phyloP scores from a whole-genome alignment of 2,329 filamentous ascomycete genomes.

The Juglanconis sp. region DNA sequence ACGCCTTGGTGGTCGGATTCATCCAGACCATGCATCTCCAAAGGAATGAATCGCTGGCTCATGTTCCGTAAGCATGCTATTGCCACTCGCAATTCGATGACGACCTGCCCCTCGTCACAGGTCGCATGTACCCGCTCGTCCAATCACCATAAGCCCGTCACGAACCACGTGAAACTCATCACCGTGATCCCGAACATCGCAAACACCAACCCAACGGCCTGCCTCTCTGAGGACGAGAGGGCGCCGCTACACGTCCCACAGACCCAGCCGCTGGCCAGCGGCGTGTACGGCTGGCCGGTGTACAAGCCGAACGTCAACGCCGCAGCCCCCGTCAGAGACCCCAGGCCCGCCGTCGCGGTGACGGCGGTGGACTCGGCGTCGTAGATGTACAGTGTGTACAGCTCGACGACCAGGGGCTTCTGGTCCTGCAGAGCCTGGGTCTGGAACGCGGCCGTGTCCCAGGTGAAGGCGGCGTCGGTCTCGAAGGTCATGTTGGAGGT shows the following conservation, averaged over 20 bases:
- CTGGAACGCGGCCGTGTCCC: conserved; percentile 55
- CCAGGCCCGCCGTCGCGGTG: conserved; percentile 49
- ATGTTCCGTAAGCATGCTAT: conserved; percentile 12
- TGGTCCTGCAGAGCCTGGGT: conserved; percentile 38
- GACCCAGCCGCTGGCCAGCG: conserved; percentile 46
- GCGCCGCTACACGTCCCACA: conserved; percentile 59
- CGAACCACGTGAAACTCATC: conserved; percentile 63
- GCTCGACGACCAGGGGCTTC: conserved; percentile 46
- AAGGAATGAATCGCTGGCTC: conserved; percentile 9
- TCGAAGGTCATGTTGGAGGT: conserved; percentile 61
- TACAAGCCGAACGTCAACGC: conserved; percentile 59
- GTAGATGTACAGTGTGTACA: conserved; percentile 61
- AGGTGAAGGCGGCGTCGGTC: conserved; percentile 49
- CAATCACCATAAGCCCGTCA: conserved; percentile 42
- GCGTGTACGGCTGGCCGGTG: conserved; percentile 46
- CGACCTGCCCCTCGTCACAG: conserved; percentile 1
- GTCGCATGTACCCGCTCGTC: not conserved
- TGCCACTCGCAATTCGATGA: conserved; percentile 3
- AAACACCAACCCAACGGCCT: conserved; percentile 48
- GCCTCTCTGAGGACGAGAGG: conserved; percentile 41
- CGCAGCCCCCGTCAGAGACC: conserved; percentile 50
- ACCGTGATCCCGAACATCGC: conserved; percentile 56
- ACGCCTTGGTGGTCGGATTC: conserved; percentile 1
- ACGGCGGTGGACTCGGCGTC: conserved; percentile 51
- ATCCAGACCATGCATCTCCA: not conserved